Percentiles rank a stretch among this genome's conserved stretches.
Conservation (phyloP, 129 eudicot species). For the Flaveria bidentis region DNA sequence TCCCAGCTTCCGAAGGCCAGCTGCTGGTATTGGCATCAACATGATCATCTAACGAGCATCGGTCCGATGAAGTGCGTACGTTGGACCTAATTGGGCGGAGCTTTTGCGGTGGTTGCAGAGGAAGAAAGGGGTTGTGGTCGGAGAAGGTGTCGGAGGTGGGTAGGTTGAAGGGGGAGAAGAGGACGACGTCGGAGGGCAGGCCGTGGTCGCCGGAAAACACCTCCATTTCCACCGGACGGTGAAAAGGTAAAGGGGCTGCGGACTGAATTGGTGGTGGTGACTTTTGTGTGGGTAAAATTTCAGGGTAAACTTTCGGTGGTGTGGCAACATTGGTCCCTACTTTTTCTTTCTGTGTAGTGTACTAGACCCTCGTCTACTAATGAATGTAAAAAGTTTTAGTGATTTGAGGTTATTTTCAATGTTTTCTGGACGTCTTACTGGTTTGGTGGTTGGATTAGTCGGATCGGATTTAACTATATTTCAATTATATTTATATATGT, state of each 20-base stretch:
- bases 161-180: conserved; percentile 25
- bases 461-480: too few relatives aligned
- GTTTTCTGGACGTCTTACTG: too few relatives aligned
- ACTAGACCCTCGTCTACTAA: not conserved
- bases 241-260: conserved; percentile 39
- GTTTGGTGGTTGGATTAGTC: too few relatives aligned
- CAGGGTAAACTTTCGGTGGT: conserved; percentile 12
- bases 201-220: conserved; percentile 45
- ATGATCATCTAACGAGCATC: not conserved
- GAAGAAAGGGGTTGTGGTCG: conserved; percentile 20
- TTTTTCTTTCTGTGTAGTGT: not conserved
- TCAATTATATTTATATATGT: too few relatives aligned
- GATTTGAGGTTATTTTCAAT: too few relatives aligned
- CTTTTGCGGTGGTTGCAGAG: conserved; percentile 51
- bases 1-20: conserved; percentile 37
- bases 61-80: conserved; percentile 32
- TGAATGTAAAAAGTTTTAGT: too few relatives aligned
- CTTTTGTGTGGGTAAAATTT: conserved; percentile 40
- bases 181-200: conserved; percentile 38
- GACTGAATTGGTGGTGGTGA: conserved; percentile 19
- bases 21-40: conserved; percentile 7
- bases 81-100: conserved; percentile 58
- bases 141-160: conserved; percentile 6
- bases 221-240: conserved; percentile 37
- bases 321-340: not conserved